Percentiles rank a stretch among this genome's conserved stretches.
These are phyloP conservation scores for Hanseniaspora singularis DNA, from an alignment of 805 yeast genomes.

Conservation along the genomic window DNA sequence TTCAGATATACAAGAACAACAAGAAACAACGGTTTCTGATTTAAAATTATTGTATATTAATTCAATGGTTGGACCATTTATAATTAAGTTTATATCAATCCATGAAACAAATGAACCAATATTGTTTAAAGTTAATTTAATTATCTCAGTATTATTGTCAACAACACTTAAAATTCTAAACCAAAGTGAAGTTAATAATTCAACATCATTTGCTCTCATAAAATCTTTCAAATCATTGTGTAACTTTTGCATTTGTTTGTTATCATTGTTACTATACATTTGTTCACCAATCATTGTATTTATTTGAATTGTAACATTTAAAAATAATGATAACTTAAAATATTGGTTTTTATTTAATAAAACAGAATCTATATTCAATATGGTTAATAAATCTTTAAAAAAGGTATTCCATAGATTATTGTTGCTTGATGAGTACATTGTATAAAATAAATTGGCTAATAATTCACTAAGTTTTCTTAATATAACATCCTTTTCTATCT, in stretches of 20 bases:
- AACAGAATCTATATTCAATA: slow-evolving; percentile 21
- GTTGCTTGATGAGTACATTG: slow-evolving; percentile 27
- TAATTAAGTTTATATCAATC: slow-evolving; percentile 72
- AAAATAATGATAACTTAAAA: slow-evolving; percentile 53
- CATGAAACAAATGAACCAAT: slow-evolving; percentile 84
- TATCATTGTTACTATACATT: slow-evolving; percentile 47
- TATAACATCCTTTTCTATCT: slow-evolving; percentile 23
- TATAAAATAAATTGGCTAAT: slow-evolving; percentile 26
- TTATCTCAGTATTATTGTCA: slow-evolving; percentile 24
- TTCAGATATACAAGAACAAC: slow-evolving; percentile 42
- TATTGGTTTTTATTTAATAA: slow-evolving; percentile 17
- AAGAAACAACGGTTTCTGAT: slow-evolving; percentile 40
- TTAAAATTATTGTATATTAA: slow-evolving; percentile 49
- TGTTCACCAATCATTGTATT: slow-evolving; percentile 93
- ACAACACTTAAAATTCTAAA: slow-evolving; percentile 38
- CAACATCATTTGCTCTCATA: slow-evolving; percentile 68
- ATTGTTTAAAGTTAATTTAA: slow-evolving; percentile 36
- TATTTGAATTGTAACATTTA: slow-evolving; percentile 58
- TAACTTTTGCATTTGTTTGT: slow-evolving; percentile 48
- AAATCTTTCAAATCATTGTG: slow-evolving; percentile 69
- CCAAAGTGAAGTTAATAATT: slow-evolving; percentile 55
- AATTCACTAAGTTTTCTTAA: slow-evolving; percentile 28
- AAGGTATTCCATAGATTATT: slow-evolving; percentile 26
- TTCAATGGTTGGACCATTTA: slow-evolving; percentile 46
- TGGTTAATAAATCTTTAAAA: slow-evolving; percentile 24